Percentiles rank a stretch among this genome's conserved stretches.
Evolutionary conservation across 2,329 filamentous ascomycete genomes (phyloP).

Genomic region (Neoascochyta sp.): DNA sequence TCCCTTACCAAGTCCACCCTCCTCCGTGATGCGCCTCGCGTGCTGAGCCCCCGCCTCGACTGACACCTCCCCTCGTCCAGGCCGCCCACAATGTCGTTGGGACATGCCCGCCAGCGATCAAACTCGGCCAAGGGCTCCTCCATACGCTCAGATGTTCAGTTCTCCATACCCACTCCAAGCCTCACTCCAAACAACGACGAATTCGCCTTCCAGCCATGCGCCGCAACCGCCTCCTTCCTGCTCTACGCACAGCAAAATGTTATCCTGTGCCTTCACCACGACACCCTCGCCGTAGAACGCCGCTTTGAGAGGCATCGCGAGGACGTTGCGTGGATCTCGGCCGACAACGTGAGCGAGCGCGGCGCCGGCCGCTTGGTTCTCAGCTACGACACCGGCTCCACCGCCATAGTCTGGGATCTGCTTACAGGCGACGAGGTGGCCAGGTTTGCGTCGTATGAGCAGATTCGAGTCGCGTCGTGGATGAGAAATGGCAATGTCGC

Average conservation of each 20-base stretch:
- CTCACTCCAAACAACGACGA: constrained; percentile 47
- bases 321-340: constrained; percentile 76
- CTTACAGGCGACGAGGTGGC: constrained; percentile 87
- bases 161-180: constrained; percentile 43
- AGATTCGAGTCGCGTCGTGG: constrained; percentile 81
- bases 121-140: constrained; percentile 37
- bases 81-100: constrained; percentile 44
- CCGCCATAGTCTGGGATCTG: constrained; percentile 94
- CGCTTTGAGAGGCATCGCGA: constrained; percentile 80
- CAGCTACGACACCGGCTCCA: constrained; percentile 87
- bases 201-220: constrained; percentile 74
- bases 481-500: constrained; percentile 97
- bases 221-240: constrained; percentile 85
- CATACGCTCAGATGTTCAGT: constrained; percentile 30
- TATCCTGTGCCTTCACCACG: constrained; percentile 86
- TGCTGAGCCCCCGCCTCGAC: constrained; percentile 21
- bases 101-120: constrained; percentile 42
- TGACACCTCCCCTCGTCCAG: constrained; percentile 28
- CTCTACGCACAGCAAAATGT: constrained; percentile 80
- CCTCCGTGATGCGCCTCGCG: constrained; percentile 31
- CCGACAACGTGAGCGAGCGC: constrained; percentile 86
- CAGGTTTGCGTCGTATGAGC: constrained; percentile 88
- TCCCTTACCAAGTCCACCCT: no score
- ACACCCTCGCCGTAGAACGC: constrained; percentile 83
- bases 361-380: constrained; percentile 83